Evolutionary conservation across 164 flowering plant genomes (phyloP), one percentile per base, ranked within the genome.

Genomic region (Annona cherimola): DNA sequence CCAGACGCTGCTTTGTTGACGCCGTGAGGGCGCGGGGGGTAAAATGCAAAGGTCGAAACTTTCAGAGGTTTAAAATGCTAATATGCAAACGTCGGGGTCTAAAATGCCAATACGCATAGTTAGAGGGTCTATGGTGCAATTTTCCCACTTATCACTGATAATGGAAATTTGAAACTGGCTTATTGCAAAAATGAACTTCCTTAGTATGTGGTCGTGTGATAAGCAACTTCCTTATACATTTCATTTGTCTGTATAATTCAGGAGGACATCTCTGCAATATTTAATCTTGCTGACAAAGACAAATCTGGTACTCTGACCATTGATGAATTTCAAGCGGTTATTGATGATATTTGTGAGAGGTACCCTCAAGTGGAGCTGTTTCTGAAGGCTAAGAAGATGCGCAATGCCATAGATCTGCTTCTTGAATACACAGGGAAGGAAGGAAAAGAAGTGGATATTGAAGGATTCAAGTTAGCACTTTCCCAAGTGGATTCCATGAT

Each of bases 301-400:
- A 90, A 88, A 19, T 90, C 97, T 6, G 98, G 97, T 42, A 92
- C 96, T n/a, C 88, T 94, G n/a, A 92, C 97, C 0, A 85, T 85
- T 4, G 81, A 88, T 76, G 92, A 94, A 74, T 79, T 89, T 69
- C 86, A 89, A 84, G 95, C 83, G 77, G 92, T 82, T 18, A 74
- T 92, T 5, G 66, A 81, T 44, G 99, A 93, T 70, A 82, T 92
- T 45, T 81, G 87, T 71, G 89, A 81, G 69, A 87, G 98, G 72
- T 94, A 94, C 76, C 98, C 99, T 42, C 98, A 94, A 76, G 83
- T 94, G 74, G 91, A 83, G 69, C 86, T 90, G 5, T 91, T 91
- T 69, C 71, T 95, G 80, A 91, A 89, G 86, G 87, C 75, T 64
- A 87, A 85, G 71, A 76, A 83, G 74, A 76, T 93, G 89, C 63